phyloP scores from a whole-genome alignment of 2,329 filamentous ascomycete species.

The Nigrograna mackinnonii region DNA sequence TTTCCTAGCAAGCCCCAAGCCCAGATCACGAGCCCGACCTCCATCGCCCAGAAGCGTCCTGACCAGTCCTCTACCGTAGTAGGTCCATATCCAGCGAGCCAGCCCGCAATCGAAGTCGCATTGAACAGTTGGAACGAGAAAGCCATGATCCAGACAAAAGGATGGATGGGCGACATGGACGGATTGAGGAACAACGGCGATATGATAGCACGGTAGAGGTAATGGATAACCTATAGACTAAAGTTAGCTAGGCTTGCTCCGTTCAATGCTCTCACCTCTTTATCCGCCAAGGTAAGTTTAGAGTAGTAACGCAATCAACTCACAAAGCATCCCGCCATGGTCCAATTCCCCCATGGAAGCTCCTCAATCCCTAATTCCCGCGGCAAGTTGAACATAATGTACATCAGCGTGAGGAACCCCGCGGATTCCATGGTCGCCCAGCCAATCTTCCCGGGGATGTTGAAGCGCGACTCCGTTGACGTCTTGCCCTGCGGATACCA shows the following conservation, averaged over 20 bases:
- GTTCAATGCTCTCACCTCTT: too few relatives aligned
- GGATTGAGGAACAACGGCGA: slow-evolving; percentile 80
- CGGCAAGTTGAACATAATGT: slow-evolving; percentile 74
- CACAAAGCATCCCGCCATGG: slow-evolving; percentile 70
- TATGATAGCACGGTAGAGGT: slow-evolving; percentile 84
- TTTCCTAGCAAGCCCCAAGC: slow-evolving; percentile 76
- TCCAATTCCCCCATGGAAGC: slow-evolving; percentile 77
- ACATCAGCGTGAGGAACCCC: slow-evolving; percentile 76
- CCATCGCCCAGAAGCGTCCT: slow-evolving; percentile 49
- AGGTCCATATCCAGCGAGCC: slow-evolving; percentile 80
- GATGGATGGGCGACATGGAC: slow-evolving; percentile 88
- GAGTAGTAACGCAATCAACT: slow-evolving; percentile 34
- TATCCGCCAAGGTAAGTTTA: neutral
- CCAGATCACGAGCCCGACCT: slow-evolving; percentile 74
- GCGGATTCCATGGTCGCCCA: slow-evolving; percentile 90
- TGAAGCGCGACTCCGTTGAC: slow-evolving; percentile 72
- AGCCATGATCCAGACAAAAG: slow-evolving; percentile 66
- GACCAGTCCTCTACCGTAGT: slow-evolving; percentile 60
- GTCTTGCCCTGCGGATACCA: slow-evolving; percentile 96
- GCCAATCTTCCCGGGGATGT: slow-evolving; percentile 84
- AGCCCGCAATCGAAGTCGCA: slow-evolving; percentile 75
- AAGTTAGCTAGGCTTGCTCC: neutral
- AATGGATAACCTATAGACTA: slow-evolving; percentile 70
- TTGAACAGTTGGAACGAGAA: slow-evolving; percentile 80
- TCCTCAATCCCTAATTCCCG: slow-evolving; percentile 56